Base-by-base conservation (phyloP, 176 grass and related monocot genomes). In the Phoenix roebelenii region DNA sequence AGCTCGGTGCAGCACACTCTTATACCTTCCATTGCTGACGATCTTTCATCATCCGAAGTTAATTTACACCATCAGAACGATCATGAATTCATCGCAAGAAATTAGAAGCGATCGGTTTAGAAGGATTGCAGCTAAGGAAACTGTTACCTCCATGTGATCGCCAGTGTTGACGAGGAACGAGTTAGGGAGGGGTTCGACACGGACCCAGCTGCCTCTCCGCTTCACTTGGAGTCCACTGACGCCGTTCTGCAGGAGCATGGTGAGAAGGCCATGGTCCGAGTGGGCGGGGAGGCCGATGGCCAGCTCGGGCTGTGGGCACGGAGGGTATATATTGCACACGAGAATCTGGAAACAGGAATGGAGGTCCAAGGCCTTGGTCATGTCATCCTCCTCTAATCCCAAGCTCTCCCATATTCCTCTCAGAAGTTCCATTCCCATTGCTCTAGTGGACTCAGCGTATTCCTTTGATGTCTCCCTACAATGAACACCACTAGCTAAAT, bases 11-110 rank as follows among this genome's bases (percentile, higher is more conserved):
- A 96, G 52, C 52, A 66, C 65, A 23, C 71, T 77, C 72, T 66
- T 85, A 56, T 85, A 90, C 58, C 70, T 96, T 50, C 83, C 83
- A 51, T 87, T 96, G 74, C 70, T 96, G 63, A 87, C 83, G 48
- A 95, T 86, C 90, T 89, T 56, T 68, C 57, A 19, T 3, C 10
- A 44, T 14, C 35, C 35, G 5, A 44, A 44, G 0, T 44, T 5
- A 7, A 32, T 32, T 12, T 10, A 44, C 2, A 44, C 2, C 35
- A 44, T 44, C 1, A 7, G 9, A 44, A 44, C 9, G 12, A 44
- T 7, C 35, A 44, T 44, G 10, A 44, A 44, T 44, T 44, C 35
- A 14, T 14, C 0, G 4, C 3, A 20, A 5, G 1, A 9, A 35
- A 10, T 28, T 3, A 28, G 25, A 28, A 5, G 26, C 5, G 32